phyloP scores from a whole-genome alignment of 2,329 filamentous ascomycete species.

The Cyanodermella asteris region DNA sequence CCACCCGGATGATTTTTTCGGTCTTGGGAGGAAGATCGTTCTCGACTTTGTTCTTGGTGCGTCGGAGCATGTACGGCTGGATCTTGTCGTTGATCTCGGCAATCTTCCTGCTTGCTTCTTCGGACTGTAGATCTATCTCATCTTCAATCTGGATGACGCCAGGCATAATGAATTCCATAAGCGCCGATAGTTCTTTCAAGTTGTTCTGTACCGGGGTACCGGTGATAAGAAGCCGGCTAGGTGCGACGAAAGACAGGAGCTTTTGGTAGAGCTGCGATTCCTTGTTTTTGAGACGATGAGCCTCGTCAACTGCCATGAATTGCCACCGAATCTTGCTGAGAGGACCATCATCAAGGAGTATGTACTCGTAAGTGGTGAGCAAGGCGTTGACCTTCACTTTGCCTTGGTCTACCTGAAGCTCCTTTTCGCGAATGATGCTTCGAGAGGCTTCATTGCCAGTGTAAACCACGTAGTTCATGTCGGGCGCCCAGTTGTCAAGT shows the following conservation, averaged over 20 bases:
- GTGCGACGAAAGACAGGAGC: slow-evolving; percentile 65
- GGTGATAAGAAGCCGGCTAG: slow-evolving; percentile 79
- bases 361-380: slow-evolving; percentile 93
- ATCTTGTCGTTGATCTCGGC: slow-evolving; percentile 68
- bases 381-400: slow-evolving; percentile 95
- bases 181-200: slow-evolving; percentile 68
- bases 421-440: slow-evolving; percentile 71
- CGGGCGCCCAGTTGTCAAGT: slow-evolving; percentile 87
- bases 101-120: slow-evolving; percentile 69
- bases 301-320: slow-evolving; percentile 87
- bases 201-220: slow-evolving; percentile 97
- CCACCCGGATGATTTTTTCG: slow-evolving; percentile 96
- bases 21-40: slow-evolving; percentile 92
- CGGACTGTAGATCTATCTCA: slow-evolving; percentile 63
- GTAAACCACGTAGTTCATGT: slow-evolving; percentile 93
- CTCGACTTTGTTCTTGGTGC: slow-evolving; percentile 93
- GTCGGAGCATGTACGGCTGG: slow-evolving; percentile 80
- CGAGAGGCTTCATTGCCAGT: slow-evolving; percentile 75
- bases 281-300: slow-evolving; percentile 86
- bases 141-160: slow-evolving; percentile 79
- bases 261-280: slow-evolving; percentile 84
- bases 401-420: slow-evolving; percentile 71
- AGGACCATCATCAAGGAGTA: slow-evolving; percentile 65
- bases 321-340: slow-evolving; percentile 91
- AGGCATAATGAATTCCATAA: slow-evolving; percentile 95